Base-by-base conservation (phyloP, 305 asterid genomes). In the Nicotiana rustica region DNA sequence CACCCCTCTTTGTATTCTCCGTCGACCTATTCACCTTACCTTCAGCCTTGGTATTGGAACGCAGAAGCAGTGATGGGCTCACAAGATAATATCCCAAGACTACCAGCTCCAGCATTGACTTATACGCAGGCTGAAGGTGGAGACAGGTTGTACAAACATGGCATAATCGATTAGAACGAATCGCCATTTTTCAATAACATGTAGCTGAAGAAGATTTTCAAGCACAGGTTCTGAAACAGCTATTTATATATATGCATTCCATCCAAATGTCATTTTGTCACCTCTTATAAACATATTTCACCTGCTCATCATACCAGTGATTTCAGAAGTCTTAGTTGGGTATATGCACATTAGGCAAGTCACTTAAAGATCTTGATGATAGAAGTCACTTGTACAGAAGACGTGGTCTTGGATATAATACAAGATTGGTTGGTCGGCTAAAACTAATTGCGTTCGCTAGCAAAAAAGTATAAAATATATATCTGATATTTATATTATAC, bases 31-130 rank as follows among this genome's bases (percentile, higher is more conserved):
- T 84, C 92, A 0, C 92, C 94, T 35, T 80, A 86, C 81, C 90
- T 93, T 77, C 89, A 83, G 41, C 97, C 99, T 49, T 95, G 99
- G 99, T 90, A 93, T 70, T 90, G 97, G 99, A 80, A 93, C 66
- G 91, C 97, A 2, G 82, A 87, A 44, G 36, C 80, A 65, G 92
- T 90, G 21, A 84, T 90, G 96, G 88, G 89, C 1, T 85, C 92
- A 4, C 90, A 87, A 80, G 93, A 91, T 80, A 87, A 89, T 49
- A 84, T 21, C 41, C 86, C 69, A 0, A 84, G 52, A 60, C 86
- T 78, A 12, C 62, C 89, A 6, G 81, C 93, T 78, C 84, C 84
- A 10, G 86, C 71, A n/a, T 41, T 83, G 66, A 83, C 75, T 80
- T 81, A 89, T 86, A 89, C 98, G 38, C 96, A 85, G 80, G 97